phyloP scores from a whole-genome alignment of 1,284 basidiomycete genomes.

The Ceratobasidium sp. region DNA sequence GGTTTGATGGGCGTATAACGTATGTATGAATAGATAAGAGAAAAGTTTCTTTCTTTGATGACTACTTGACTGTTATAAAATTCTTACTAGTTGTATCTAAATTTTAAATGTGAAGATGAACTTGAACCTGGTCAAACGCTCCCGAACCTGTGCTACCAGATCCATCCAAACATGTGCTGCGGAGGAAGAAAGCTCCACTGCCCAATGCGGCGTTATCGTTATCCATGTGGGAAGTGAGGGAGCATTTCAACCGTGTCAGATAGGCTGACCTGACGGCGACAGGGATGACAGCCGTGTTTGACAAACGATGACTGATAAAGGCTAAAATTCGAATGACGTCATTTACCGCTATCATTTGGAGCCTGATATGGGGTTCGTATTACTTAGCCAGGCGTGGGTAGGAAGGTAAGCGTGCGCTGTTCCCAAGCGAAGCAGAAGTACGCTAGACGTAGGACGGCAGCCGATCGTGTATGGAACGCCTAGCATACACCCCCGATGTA shows the following conservation, averaged over 20 bases:
- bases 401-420: background rate
- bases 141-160: too few species aligned
- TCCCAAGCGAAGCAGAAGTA: background rate
- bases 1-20: background rate
- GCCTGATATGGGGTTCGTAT: background rate
- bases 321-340: slow-evolving; percentile 8
- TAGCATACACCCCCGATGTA: background rate
- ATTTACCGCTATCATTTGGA: background rate
- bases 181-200: background rate
- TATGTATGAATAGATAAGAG: slow-evolving; percentile 22
- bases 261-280: background rate
- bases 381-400: background rate
- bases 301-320: background rate
- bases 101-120: slow-evolving; percentile 2
- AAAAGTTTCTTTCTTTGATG: background rate
- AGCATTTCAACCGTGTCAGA: slow-evolving; percentile 6
- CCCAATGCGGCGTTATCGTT: slow-evolving; percentile 5
- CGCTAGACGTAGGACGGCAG: too few species aligned
- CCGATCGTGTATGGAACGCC: background rate
- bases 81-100: too few species aligned
- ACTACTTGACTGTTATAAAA: background rate
- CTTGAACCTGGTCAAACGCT: too few species aligned
- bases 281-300: too few species aligned
- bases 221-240: background rate
- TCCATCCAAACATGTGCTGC: too few species aligned